Percentiles rank a stretch among this genome's conserved stretches.
Evolutionary conservation across 2,329 filamentous ascomycete genomes (phyloP).

Genomic region (Colletotrichum sp.): DNA sequence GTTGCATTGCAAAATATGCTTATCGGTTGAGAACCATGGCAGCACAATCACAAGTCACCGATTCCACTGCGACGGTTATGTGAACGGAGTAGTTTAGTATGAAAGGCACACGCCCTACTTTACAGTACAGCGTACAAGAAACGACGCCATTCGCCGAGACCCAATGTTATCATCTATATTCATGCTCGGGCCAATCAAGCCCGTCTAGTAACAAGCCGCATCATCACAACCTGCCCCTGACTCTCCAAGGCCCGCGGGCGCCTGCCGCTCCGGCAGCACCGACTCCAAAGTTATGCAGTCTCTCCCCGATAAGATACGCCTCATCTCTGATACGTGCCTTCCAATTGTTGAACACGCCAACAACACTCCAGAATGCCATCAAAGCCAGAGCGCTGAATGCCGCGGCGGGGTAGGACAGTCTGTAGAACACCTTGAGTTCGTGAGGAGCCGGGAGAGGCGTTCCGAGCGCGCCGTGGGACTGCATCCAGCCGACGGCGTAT

Average conservation of each 20-base stretch:
- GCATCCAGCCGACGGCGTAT: constrained; percentile 25
- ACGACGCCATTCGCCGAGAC: neutral
- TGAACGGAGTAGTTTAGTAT: neutral
- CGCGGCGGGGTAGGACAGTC: constrained; percentile 73
- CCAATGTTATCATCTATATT: neutral
- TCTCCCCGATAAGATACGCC: constrained; percentile 93
- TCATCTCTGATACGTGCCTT: constrained; percentile 86
- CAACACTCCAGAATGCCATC: constrained; percentile 54
- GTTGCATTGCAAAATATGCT: neutral
- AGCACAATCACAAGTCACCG: neutral
- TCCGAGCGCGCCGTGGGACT: constrained; percentile 13
- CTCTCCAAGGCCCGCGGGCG: constrained; percentile 40
- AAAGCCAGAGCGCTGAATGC: constrained; percentile 47
- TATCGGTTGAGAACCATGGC: rapidly evolving
- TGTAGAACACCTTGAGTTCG: constrained; percentile 44
- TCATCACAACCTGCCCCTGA: constrained; percentile 34
- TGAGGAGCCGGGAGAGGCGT: constrained; percentile 21
- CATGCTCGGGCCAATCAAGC: neutral
- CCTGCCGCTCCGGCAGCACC: constrained; percentile 41
- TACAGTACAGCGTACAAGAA: neutral
- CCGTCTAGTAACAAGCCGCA: neutral
- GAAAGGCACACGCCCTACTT: neutral
- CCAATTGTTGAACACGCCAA: constrained; percentile 74
- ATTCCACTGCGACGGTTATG: neutral
- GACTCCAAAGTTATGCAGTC: constrained; percentile 88